phyloP scores from a whole-genome alignment of 2,329 filamentous ascomycete species.

The Lecanicillium sp. region DNA sequence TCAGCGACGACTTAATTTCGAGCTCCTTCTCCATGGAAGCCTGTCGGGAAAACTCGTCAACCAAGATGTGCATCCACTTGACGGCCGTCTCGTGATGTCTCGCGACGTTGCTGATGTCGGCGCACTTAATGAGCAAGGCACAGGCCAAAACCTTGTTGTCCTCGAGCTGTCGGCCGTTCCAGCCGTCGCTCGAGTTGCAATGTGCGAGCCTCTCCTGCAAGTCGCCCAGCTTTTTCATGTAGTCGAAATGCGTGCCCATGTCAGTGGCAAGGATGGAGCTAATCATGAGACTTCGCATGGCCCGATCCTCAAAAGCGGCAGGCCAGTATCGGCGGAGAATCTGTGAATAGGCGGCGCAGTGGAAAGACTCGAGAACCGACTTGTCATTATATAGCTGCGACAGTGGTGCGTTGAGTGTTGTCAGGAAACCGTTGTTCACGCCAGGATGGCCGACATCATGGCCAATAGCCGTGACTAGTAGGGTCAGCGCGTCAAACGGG shows the following conservation, averaged over 20 bases:
- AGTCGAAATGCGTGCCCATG: conserved; percentile 95
- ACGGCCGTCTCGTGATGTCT: conserved; percentile 75
- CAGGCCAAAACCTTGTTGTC: conserved; percentile 77
- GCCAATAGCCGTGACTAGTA: conserved; percentile 92
- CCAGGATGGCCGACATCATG: conserved; percentile 97
- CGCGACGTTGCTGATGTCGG: conserved; percentile 96
- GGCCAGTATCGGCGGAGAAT: conserved; percentile 93
- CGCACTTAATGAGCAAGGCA: conserved; percentile 91
- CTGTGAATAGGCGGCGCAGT: conserved; percentile 94
- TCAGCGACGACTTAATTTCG: conserved; percentile 78
- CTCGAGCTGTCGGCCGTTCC: conserved; percentile 68
- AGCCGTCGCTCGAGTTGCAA: conserved; percentile 59
- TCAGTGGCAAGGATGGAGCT: conserved; percentile 96
- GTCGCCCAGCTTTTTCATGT: conserved; percentile 82
- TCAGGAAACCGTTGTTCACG: conserved; percentile 94
- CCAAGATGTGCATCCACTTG: conserved; percentile 88
- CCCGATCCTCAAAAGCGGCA: conserved; percentile 65
- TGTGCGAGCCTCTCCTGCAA: conserved; percentile 70
- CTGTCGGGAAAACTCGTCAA: conserved; percentile 90
- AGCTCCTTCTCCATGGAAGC: conserved; percentile 86
- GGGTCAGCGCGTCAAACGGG: conserved; percentile 80
- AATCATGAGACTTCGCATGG: conserved; percentile 86
- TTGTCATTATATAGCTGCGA: conserved; percentile 96
- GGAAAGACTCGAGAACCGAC: conserved; percentile 93
- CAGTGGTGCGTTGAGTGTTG: conserved; percentile 83